Percentiles rank a stretch among this genome's conserved stretches.
Conservation (phyloP, 1,139 yeast species). For the Candida dubliniensis region DNA sequence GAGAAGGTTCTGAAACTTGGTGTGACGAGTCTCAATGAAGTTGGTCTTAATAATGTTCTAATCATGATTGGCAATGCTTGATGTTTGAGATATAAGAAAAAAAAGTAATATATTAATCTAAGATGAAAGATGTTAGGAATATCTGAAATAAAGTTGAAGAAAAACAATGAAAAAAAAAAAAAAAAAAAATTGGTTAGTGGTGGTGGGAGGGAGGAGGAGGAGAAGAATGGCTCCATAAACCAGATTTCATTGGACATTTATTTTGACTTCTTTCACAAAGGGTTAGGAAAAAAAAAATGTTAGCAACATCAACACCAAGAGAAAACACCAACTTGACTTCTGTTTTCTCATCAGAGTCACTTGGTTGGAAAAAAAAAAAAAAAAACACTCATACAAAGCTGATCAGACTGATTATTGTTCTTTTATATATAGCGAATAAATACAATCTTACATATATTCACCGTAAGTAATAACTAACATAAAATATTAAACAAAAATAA, state of each 20-base stretch:
- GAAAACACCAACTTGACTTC: too few relatives aligned
- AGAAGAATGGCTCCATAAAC: too few relatives aligned
- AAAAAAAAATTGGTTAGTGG: neutral
- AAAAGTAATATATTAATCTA: neutral
- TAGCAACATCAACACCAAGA: too few relatives aligned
- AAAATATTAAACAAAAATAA: too few relatives aligned
- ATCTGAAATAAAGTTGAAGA: neutral
- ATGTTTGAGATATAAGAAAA: neutral
- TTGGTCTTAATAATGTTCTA: slow-evolving; percentile 16
- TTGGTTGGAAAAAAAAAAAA: too few relatives aligned
- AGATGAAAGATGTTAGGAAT: neutral
- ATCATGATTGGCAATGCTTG: slow-evolving; percentile 9
- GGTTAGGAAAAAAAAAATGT: neutral
- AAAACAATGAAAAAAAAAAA: neutral
- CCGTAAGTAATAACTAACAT: too few relatives aligned
- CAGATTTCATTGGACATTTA: neutral
- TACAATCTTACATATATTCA: too few relatives aligned
- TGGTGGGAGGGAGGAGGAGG: neutral
- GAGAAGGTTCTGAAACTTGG: slow-evolving; percentile 8
- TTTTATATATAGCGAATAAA: too few relatives aligned
- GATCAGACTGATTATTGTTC: too few relatives aligned
- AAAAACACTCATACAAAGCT: too few relatives aligned
- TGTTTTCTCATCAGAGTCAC: too few relatives aligned
- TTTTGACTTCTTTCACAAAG: neutral
- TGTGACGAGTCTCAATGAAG: slow-evolving; percentile 7